Evolutionary conservation across 1,284 basidiomycete species (phyloP).

Genomic region (Filobasidium uniguttulatum): DNA sequence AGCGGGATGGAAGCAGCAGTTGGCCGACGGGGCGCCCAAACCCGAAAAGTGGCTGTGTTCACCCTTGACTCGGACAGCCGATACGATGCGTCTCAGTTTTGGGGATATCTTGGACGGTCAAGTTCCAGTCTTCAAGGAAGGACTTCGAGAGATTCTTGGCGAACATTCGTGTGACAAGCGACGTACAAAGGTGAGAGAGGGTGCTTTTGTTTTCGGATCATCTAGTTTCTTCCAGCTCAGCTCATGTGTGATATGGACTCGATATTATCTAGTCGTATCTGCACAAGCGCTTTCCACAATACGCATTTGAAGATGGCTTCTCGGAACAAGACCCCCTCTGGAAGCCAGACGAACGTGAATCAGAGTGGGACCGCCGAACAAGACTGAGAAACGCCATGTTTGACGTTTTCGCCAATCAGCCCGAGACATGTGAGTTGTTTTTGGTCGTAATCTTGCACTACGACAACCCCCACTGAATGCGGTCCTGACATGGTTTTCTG

Average conservation of each 20-base stretch:
- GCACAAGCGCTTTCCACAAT: constrained; percentile 45
- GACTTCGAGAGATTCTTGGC: constrained; percentile 32
- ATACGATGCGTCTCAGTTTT: constrained; percentile 56
- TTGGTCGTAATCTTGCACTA: too few species aligned
- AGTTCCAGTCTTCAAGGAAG: constrained; percentile 31
- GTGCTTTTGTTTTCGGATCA: constrained; percentile 7
- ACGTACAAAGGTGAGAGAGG: constrained; percentile 41
- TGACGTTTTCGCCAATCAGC: constrained; percentile 42
- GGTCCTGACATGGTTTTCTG: background rate
- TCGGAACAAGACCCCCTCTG: constrained; percentile 60
- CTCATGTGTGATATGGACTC: too few species aligned
- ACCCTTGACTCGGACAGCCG: constrained; percentile 57
- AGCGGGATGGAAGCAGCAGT: constrained; percentile 49
- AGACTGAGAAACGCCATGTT: constrained; percentile 51
- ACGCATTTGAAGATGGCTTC: constrained; percentile 52
- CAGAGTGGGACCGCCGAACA: constrained; percentile 41
- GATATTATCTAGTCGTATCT: constrained; percentile 41
- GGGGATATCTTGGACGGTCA: constrained; percentile 32
- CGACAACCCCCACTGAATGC: background rate
- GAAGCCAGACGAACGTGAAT: constrained; percentile 33
- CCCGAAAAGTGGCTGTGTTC: constrained; percentile 54
- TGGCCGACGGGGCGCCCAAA: constrained; percentile 44
- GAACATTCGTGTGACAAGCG: constrained; percentile 34
- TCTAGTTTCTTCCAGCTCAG: too few species aligned
- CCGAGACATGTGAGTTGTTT: background rate